Conservation (phyloP, 306 rosid species). For the Begonia masoniana region DNA sequence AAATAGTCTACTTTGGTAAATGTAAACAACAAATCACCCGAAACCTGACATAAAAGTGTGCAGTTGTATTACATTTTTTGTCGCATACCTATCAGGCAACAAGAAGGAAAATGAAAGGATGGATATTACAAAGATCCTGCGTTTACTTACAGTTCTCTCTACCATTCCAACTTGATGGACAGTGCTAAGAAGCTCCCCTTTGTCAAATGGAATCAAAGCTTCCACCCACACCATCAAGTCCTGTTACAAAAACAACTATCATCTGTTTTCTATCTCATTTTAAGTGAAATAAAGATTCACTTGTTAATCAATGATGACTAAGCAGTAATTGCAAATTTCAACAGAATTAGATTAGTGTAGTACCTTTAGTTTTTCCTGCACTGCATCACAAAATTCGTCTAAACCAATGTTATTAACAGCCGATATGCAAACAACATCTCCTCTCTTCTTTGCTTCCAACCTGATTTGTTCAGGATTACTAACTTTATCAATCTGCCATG, state of each 20-base stretch:
- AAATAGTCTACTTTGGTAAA: too few relatives aligned
- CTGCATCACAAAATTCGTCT: constrained; percentile 59
- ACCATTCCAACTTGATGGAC: constrained; percentile 94
- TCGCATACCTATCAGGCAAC: too few relatives aligned
- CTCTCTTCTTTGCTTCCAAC: constrained; percentile 65
- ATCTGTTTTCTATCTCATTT: not conserved
- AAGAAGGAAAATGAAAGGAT: not conserved
- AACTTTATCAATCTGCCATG: constrained; percentile 62
- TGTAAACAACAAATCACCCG: too few relatives aligned
- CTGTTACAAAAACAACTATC: constrained; percentile 18
- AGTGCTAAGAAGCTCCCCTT: constrained; percentile 87
- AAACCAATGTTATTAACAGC: constrained; percentile 69
- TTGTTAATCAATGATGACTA: not conserved
- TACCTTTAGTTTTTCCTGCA: constrained; percentile 82
- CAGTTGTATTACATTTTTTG: too few relatives aligned
- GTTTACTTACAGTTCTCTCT: constrained; percentile 69
- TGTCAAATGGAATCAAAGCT: constrained; percentile 87
- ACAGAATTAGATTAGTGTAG: constrained; percentile 1
- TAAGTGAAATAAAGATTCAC: not conserved
- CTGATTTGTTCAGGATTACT: constrained; percentile 46
- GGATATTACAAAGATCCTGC: constrained; percentile 3
- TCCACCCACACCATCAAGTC: constrained; percentile 95
- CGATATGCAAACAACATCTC: constrained; percentile 70
- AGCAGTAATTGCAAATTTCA: constrained; percentile 1
- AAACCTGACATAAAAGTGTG: too few relatives aligned